Evolutionary conservation across 2,329 filamentous ascomycete species (phyloP).

Genomic region (Dryadomyces quercus-mongolicae): DNA sequence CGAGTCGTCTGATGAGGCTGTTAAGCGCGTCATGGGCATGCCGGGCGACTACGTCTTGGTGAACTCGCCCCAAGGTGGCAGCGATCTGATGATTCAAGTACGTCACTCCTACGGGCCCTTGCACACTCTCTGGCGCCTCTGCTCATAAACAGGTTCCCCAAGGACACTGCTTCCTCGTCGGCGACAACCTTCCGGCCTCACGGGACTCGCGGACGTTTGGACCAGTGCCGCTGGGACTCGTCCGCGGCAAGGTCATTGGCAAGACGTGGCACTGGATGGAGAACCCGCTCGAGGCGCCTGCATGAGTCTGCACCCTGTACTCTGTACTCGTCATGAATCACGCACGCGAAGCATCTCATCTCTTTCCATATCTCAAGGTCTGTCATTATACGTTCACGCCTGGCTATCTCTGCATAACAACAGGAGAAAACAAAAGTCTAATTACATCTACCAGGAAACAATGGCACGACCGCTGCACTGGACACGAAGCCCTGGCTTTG

Average conservation of each 20-base stretch:
- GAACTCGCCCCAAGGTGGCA: conserved; percentile 41
- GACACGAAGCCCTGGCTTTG: conserved; percentile 1
- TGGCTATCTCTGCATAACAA: background rate
- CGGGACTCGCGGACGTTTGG: conserved; percentile 81
- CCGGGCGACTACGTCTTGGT: conserved; percentile 64
- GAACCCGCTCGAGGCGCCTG: conserved; percentile 13
- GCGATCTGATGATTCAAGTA: conserved; percentile 54
- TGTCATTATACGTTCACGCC: background rate
- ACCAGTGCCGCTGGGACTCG: conserved; percentile 71
- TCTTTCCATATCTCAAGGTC: background rate
- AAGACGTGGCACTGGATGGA: conserved; percentile 39
- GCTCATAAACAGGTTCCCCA: conserved; percentile 56
- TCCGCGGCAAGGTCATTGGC: conserved; percentile 71
- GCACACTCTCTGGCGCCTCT: no score
- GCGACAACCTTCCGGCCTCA: conserved; percentile 77
- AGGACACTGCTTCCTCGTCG: conserved; percentile 84
- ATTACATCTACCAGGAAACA: conserved; percentile 16
- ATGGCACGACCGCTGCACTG: background rate
- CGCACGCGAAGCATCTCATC: background rate
- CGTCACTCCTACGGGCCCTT: conserved; percentile 4
- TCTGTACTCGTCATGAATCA: background rate
- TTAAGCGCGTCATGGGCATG: conserved; percentile 72
- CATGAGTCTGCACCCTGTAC: background rate
- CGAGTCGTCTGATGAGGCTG: conserved; percentile 43
- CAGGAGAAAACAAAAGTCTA: conserved; percentile 10